Conservation (phyloP, 1,284 basidiomycete species). For the Paramarasmius palmivorus region DNA sequence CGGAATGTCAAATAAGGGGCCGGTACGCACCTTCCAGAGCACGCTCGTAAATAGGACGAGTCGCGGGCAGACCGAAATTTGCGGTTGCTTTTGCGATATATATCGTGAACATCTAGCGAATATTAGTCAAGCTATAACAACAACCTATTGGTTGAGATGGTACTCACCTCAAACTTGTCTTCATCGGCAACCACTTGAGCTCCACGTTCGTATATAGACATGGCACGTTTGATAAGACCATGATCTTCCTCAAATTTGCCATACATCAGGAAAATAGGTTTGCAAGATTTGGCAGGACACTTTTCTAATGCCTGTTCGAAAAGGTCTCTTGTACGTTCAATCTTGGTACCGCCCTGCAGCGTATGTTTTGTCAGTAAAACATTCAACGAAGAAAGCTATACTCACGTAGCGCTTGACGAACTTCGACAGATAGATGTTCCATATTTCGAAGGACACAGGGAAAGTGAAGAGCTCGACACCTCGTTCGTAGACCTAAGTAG, state of each 20-base stretch:
- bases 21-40: slow-evolving; percentile 73
- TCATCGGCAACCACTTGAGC: slow-evolving; percentile 83
- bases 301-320: slow-evolving; percentile 98
- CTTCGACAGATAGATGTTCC: slow-evolving; percentile 98
- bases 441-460: slow-evolving; percentile 97
- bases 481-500: slow-evolving; percentile 86
- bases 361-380: background rate
- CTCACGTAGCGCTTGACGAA: slow-evolving; percentile 95
- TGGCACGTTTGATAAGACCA: slow-evolving; percentile 93
- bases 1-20: background rate
- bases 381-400: background rate
- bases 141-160: slow-evolving; percentile 3
- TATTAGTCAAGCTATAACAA: too few species aligned
- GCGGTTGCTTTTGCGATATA: slow-evolving; percentile 97
- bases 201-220: slow-evolving; percentile 95
- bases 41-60: slow-evolving; percentile 94
- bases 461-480: slow-evolving; percentile 98
- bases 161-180: slow-evolving; percentile 89
- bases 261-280: slow-evolving; percentile 95
- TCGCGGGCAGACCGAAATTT: slow-evolving; percentile 96
- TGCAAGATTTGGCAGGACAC: slow-evolving; percentile 94
- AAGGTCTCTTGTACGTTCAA: slow-evolving; percentile 93
- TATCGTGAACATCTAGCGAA: slow-evolving; percentile 85
- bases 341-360: slow-evolving; percentile 84
- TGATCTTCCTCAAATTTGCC: slow-evolving; percentile 93